Conservation (phyloP, 1,284 basidiomycete genomes). For the Leucoagaricus sp. region DNA sequence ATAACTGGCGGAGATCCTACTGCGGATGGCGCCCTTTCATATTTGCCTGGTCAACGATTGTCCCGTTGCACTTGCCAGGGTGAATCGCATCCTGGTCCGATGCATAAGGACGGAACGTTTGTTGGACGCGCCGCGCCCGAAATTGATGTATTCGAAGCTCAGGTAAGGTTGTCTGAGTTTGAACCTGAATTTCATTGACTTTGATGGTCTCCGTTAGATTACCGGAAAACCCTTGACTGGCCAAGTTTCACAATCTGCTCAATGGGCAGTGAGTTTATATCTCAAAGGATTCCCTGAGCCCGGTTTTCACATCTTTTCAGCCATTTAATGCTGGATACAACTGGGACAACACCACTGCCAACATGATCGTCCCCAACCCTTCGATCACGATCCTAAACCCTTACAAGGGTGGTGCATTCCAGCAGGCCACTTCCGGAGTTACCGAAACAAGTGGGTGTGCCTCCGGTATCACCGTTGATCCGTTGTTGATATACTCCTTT, state of each 20-base stretch:
- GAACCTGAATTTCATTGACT: constrained; percentile 19
- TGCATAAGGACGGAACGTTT: constrained; percentile 58
- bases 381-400: constrained; percentile 48
- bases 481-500: not conserved
- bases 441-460: constrained; percentile 47
- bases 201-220: constrained; percentile 31
- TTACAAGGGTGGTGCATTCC: constrained; percentile 63
- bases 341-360: constrained; percentile 50
- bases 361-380: constrained; percentile 49
- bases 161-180: constrained; percentile 29
- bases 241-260: constrained; percentile 68
- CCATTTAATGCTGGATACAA: constrained; percentile 63
- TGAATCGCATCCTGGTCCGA: constrained; percentile 79
- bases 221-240: constrained; percentile 41
- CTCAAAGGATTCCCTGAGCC: constrained; percentile 1
- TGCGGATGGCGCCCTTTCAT: constrained; percentile 48
- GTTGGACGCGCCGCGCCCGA: constrained; percentile 79
- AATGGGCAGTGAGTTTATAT: constrained; percentile 62
- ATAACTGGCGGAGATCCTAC: constrained; percentile 49
- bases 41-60: constrained; percentile 77
- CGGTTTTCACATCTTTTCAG: constrained; percentile 27
- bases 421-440: constrained; percentile 66
- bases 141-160: constrained; percentile 81
- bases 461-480: not conserved
- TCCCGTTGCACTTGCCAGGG: constrained; percentile 80